Base-by-base conservation (phyloP, 768 basidiomycete genomes). In the Cantharellus cinnabarinus region DNA sequence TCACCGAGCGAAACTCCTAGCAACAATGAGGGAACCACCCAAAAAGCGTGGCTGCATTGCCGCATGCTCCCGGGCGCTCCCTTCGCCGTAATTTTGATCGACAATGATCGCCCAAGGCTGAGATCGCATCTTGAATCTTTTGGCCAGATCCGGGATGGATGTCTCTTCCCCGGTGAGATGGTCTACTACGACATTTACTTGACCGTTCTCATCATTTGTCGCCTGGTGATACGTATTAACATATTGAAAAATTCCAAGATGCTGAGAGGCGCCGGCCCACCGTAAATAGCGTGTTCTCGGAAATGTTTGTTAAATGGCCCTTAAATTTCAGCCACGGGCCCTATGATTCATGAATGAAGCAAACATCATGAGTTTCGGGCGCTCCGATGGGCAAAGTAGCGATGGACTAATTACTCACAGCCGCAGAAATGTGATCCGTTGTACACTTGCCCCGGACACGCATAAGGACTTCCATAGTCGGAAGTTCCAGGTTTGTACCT, bases 321-420 rank as follows among this genome's bases (percentile, higher is more conserved):
- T 98, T 98, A 75, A 94, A 99, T 74, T 97, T 97, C 63, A 99
- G 73, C 95, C 95, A 99, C 41, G 91, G 89, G 2, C 95, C 95
- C 85, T 88, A 66, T 34, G 37, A 42, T 59, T 50, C 61, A 34
- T 44, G 61, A 41, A 29, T 42, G 41, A 10, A 5, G 14, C 7
- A 14, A 57, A 5, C 41, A 37, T 50, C 34, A 51, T 59, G 34
- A 61, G 50, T 3, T 3, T 3, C 29, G 20, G 3, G n/a, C 39
- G 20, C 20, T n/a, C 5, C 5, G 4, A 41, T 7, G 29, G 7
- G 20, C n/a, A 56, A 4, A 38, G 52, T 56, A 2, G 51, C 15
- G 38, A 56, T 57, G 29, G 1, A 15, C 14, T 29, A 20, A 59
- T 35, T 57, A 72, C 81, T 56, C 64, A 87, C 86, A 40, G 95